Conservation (phyloP, 257 asterid species). For the Solanum phureja region DNA sequence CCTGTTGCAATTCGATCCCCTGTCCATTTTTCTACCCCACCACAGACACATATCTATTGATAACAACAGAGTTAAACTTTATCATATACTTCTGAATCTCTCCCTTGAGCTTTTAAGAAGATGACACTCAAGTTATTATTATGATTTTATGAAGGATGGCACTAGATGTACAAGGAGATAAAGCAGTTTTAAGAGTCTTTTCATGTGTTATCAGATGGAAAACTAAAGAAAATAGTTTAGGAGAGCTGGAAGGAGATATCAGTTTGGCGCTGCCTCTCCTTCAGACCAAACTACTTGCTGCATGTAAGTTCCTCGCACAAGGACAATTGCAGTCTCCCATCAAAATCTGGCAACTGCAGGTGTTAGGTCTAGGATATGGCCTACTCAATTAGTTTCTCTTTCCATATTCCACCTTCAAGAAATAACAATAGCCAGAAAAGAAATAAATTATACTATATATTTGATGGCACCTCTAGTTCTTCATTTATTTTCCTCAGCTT, state of each 20-base stretch:
- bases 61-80: not conserved
- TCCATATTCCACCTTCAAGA: not conserved
- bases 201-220: not conserved
- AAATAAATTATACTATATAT: not conserved
- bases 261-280: not conserved
- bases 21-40: not conserved
- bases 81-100: not conserved
- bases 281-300: not conserved
- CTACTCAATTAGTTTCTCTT: not conserved
- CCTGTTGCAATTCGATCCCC: not conserved
- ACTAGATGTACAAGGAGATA: not conserved
- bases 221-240: not conserved
- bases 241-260: not conserved
- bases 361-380: not conserved
- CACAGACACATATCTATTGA: not conserved
- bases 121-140: not conserved
- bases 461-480: not conserved
- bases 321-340: not conserved
- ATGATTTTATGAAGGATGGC: not conserved
- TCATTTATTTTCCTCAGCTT: not conserved
- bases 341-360: not conserved
- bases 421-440: not conserved
- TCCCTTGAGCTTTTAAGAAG: not conserved
- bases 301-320: not conserved
- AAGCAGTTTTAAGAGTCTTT: not conserved